Evolutionary conservation across 768 basidiomycete genomes (phyloP), one percentile per base, ranked within the genome.

Genomic region (Tephrocybe sp.): DNA sequence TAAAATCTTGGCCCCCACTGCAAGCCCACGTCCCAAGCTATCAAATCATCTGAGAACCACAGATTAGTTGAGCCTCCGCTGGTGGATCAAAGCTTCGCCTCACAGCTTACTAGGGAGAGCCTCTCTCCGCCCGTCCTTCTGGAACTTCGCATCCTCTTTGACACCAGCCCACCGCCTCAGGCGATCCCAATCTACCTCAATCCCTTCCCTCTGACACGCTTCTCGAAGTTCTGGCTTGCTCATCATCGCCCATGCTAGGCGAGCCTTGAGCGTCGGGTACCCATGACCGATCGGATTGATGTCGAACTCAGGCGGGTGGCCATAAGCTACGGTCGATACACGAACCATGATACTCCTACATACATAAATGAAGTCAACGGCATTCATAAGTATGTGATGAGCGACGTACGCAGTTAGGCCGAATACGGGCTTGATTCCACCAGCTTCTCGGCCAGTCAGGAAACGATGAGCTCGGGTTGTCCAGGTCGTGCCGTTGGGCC

Each of bases 391-490:
- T 42, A 17, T 23, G 30, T 32, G 36, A 30, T 11, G 18, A 21
- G 17, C 48, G 7, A 79, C 88, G 56, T 64, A 94, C 91, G 92
- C 84, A 24, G 93, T 96, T 8, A 96, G 68, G 7, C 93, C 93
- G 58, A 84, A 90, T 0, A 95, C 81, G n/a, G 93, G 93, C 61
- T 92, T 94, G 12, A 91, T 80, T 0, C 93, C 92, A 12, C 85
- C 84, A 2, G 78, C 83, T 64, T 96, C 93, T 36, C 92, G 73
- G 0, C 93, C 93, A 1, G 93, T 96, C 45, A 93, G 73, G 72
- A 96, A 96, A 15, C 76, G 73, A 67, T 95, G 93, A 56, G 83
- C 75, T 20, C 90, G 81, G 15, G 77, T 70, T 5, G 63, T 64
- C 34, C 76, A 69, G 34, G 61, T 66, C 2, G 59, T 48, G 6